These are phyloP conservation scores for Amylostereum areolatum DNA, from an alignment of 1,284 basidiomycete genomes.

Conservation along the genomic window DNA sequence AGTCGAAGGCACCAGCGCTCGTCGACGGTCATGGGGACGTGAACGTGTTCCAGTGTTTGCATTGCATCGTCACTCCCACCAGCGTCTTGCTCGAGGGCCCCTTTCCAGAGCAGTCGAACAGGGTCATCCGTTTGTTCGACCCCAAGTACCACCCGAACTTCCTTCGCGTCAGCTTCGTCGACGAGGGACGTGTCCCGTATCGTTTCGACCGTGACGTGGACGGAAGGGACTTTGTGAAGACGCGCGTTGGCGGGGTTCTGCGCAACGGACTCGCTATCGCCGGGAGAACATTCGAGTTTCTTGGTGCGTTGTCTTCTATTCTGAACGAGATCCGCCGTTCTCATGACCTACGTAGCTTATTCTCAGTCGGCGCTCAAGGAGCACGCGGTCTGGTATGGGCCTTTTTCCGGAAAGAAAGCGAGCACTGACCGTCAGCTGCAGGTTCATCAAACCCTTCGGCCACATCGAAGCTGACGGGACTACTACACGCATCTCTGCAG, in stretches of 20 bases:
- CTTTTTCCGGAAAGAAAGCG: not conserved
- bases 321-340: not conserved
- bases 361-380: conserved; percentile 50
- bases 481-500: conserved; percentile 30
- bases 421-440: not conserved
- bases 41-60: conserved; percentile 39
- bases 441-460: conserved; percentile 50
- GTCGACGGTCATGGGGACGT: conserved; percentile 16
- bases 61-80: conserved; percentile 49
- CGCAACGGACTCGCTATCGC: conserved; percentile 41
- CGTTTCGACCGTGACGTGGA: conserved; percentile 49
- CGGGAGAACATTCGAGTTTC: conserved; percentile 46
- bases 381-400: conserved; percentile 36
- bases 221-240: conserved; percentile 36
- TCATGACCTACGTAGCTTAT: conserved; percentile 28
- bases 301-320: conserved; percentile 16
- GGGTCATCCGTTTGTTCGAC: conserved; percentile 50
- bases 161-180: conserved; percentile 57
- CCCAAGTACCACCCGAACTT: conserved; percentile 46
- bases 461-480: conserved; percentile 17
- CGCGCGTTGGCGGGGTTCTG: conserved; percentile 37
- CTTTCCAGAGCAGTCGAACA: conserved; percentile 58
- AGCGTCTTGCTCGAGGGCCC: conserved; percentile 37
- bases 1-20: not conserved
- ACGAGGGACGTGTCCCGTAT: conserved; percentile 46